These are phyloP conservation scores for Erythrophleum fordii DNA, from an alignment of 306 rosid genomes.

Conservation along the genomic window DNA sequence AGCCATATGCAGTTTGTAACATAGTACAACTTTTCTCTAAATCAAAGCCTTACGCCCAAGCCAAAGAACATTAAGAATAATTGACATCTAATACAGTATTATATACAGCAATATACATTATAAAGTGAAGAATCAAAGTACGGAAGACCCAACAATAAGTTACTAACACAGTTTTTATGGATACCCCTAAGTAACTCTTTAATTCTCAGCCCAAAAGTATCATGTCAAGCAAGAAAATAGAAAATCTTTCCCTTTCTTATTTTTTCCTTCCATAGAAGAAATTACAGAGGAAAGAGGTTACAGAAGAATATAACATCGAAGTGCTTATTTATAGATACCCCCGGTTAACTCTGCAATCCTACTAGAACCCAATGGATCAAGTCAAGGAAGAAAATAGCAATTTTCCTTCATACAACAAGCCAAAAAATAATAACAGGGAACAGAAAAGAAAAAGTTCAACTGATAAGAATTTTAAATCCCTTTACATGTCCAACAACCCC, in stretches of 20 bases:
- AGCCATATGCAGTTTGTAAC: not conserved
- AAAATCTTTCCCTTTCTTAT: not conserved
- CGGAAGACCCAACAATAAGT: not conserved
- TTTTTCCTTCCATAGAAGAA: not conserved
- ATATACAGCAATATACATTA: not conserved
- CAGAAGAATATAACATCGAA: not conserved
- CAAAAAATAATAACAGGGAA: not conserved
- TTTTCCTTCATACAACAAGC: not conserved
- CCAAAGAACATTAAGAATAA: not conserved
- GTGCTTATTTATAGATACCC: too few relatives aligned
- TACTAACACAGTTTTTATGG: too few relatives aligned
- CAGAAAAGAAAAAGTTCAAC: not conserved
- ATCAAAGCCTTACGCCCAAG: not conserved
- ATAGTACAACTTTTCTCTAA: not conserved
- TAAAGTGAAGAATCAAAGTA: conserved; percentile 14
- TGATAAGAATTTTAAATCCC: not conserved
- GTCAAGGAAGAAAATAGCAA: not conserved
- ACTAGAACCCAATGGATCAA: not conserved
- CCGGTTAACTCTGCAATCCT: too few relatives aligned
- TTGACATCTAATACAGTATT: not conserved
- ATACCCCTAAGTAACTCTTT: not conserved
- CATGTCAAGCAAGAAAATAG: not conserved
- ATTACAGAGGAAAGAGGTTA: not conserved
- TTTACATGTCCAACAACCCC: not conserved
- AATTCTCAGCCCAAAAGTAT: not conserved